These are phyloP conservation scores for Actinomucor elegans DNA, from an alignment of 371 early-diverging fungal genomes.

Conservation along the genomic window DNA sequence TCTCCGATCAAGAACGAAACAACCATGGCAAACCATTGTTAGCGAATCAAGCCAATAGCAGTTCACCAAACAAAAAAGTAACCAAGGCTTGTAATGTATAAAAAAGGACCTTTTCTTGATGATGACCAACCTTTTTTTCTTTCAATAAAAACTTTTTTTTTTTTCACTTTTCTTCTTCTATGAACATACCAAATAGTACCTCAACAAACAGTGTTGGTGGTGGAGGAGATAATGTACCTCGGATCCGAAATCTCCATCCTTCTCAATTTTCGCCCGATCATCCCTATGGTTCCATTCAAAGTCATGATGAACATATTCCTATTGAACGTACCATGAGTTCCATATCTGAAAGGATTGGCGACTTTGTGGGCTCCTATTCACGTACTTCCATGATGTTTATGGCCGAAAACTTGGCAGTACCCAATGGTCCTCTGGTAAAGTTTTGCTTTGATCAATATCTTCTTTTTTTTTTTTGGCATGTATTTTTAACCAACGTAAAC, in stretches of 20 bases:
- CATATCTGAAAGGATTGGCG: conserved; percentile 7
- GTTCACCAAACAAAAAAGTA: too few relatives aligned
- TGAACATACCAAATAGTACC: not conserved
- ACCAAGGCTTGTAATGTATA: too few relatives aligned
- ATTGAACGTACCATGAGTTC: conserved; percentile 13
- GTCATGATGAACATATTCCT: conserved; percentile 3
- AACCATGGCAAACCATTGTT: too few relatives aligned
- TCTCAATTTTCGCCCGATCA: conserved; percentile 25
- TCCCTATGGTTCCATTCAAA: conserved; percentile 7
- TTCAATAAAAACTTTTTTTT: too few relatives aligned
- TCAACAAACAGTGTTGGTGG: too few relatives aligned
- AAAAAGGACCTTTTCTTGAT: too few relatives aligned
- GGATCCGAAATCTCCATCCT: conserved; percentile 42
- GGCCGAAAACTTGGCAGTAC: conserved; percentile 53
- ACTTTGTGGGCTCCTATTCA: conserved; percentile 51
- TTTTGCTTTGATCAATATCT: not conserved
- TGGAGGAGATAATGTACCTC: conserved; percentile 13
- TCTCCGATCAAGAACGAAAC: too few relatives aligned
- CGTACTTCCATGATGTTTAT: conserved; percentile 50
- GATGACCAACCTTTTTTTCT: too few relatives aligned
- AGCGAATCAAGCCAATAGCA: too few relatives aligned
- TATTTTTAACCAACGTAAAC: not conserved
- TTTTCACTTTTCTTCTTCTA: too few relatives aligned
- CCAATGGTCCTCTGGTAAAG: conserved; percentile 14
- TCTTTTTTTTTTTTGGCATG: not conserved